These are phyloP conservation scores for Colletotrichum salicis DNA, from an alignment of 2,329 filamentous ascomycete species.

Conservation along the genomic window DNA sequence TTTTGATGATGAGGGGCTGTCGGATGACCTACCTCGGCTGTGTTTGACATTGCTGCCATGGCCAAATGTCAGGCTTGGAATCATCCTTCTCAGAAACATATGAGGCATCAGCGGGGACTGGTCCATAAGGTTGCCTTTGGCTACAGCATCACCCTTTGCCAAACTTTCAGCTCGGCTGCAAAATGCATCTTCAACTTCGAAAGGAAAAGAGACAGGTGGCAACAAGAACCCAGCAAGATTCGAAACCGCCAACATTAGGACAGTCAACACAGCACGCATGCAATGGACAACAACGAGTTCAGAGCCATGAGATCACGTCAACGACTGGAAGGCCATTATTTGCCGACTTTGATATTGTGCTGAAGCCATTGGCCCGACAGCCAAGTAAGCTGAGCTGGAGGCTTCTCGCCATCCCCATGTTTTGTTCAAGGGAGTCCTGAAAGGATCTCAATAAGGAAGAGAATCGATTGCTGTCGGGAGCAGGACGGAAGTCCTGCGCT, in stretches of 20 bases:
- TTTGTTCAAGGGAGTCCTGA: not conserved
- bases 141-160: not conserved
- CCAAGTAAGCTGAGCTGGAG: not conserved
- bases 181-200: not conserved
- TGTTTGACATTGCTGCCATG: not conserved
- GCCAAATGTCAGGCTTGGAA: not conserved
- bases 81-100: not conserved
- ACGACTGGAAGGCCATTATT: not conserved
- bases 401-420: not conserved
- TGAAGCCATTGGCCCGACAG: not conserved
- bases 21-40: not conserved
- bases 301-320: not conserved
- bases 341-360: not conserved
- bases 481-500: not conserved
- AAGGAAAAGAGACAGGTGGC: not conserved
- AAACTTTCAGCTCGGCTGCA: not conserved
- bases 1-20: not conserved
- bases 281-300: not conserved
- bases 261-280: not conserved
- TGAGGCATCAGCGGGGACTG: not conserved
- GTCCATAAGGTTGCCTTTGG: not conserved
- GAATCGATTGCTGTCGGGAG: not conserved
- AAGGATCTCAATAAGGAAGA: not conserved
- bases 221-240: not conserved
- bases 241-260: not conserved